Percentiles rank a stretch among this genome's conserved stretches.
phyloP scores from a whole-genome alignment of 495 filamentous ascomycete species.

The Thermochaetoides thermophila region DNA sequence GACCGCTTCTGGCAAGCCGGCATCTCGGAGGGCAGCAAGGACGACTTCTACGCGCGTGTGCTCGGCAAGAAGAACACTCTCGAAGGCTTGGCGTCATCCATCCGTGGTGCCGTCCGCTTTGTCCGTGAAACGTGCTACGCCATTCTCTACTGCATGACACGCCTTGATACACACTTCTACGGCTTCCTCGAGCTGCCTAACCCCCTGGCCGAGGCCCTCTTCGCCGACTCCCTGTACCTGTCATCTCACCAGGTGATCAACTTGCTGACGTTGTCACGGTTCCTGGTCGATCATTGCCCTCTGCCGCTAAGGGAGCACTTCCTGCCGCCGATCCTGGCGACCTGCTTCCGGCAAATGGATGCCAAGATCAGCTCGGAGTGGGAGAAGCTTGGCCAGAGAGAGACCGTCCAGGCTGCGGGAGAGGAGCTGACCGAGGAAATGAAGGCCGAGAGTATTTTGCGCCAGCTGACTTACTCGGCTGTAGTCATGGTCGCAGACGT shows the following conservation, averaged over 20 bases:
- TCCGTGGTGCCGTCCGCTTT: constrained; percentile 73
- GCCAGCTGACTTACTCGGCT: constrained; percentile 83
- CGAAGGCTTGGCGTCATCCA: constrained; percentile 86
- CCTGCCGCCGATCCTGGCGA: constrained; percentile 68
- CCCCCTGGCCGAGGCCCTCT: constrained; percentile 71
- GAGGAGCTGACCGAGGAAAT: constrained; percentile 82
- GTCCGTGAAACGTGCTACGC: constrained; percentile 88
- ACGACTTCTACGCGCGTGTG: constrained; percentile 90
- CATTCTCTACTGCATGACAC: constrained; percentile 84
- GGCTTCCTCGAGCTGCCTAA: constrained; percentile 70
- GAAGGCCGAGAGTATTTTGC: constrained; percentile 91
- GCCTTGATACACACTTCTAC: constrained; percentile 77
- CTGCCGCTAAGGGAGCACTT: constrained; percentile 62
- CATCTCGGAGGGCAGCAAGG: constrained; percentile 85
- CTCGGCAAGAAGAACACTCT: constrained; percentile 74
- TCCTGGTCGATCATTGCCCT: constrained; percentile 83
- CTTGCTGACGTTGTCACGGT: constrained; percentile 69
- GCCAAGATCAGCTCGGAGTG: constrained; percentile 76
- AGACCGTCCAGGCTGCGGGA: constrained; percentile 37
- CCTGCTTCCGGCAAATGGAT: constrained; percentile 75
- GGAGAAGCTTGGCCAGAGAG: constrained; percentile 50
- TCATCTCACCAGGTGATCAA: constrained; percentile 89
- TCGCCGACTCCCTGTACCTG: constrained; percentile 65
- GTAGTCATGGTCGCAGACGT: constrained; percentile 81
- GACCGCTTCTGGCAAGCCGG: constrained; percentile 99